Evolutionary conservation across 2,329 filamentous ascomycete species (phyloP).

Genomic region (Venturia pyrina): DNA sequence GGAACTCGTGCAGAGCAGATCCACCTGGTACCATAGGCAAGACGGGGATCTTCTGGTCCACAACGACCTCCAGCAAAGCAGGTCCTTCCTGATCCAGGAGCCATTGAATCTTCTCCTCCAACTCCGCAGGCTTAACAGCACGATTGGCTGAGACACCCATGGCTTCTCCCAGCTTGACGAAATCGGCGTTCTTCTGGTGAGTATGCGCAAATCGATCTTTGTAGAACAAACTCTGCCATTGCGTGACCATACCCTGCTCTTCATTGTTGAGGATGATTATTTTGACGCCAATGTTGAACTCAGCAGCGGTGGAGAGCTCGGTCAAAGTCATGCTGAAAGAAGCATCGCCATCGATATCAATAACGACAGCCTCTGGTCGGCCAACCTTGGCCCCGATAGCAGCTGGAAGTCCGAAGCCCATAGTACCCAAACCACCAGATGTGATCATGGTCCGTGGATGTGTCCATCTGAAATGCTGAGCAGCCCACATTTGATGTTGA

Average conservation of each 20-base stretch:
- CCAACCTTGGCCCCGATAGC: slow-evolving; percentile 94
- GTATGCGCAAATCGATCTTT: slow-evolving; percentile 88
- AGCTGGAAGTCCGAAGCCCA: slow-evolving; percentile 90
- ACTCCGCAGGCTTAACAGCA: slow-evolving; percentile 63
- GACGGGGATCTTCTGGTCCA: slow-evolving; percentile 85
- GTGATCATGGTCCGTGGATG: slow-evolving; percentile 90
- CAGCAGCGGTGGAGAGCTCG: slow-evolving; percentile 81
- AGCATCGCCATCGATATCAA: slow-evolving; percentile 97
- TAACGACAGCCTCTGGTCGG: slow-evolving; percentile 68
- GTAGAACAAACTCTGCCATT: slow-evolving; percentile 98
- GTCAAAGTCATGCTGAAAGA: slow-evolving; percentile 98
- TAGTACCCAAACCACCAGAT: slow-evolving; percentile 87
- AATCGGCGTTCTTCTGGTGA: slow-evolving; percentile 91
- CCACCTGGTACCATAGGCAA: slow-evolving; percentile 93
- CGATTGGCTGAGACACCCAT: slow-evolving; percentile 76
- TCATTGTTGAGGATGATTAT: slow-evolving; percentile 93
- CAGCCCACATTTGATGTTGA: slow-evolving; percentile 98
- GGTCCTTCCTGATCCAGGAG: slow-evolving; percentile 80
- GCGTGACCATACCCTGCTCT: slow-evolving; percentile 97
- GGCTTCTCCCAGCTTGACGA: slow-evolving; percentile 82
- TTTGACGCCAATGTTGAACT: slow-evolving; percentile 96
- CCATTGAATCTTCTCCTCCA: slow-evolving; percentile 73
- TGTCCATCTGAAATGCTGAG: slow-evolving; percentile 93
- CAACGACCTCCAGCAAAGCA: slow-evolving; percentile 82
- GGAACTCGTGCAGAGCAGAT: slow-evolving; percentile 80